These are phyloP conservation scores for Anthracocystis walkeri DNA, from an alignment of 1,284 basidiomycete genomes.

Conservation along the genomic window DNA sequence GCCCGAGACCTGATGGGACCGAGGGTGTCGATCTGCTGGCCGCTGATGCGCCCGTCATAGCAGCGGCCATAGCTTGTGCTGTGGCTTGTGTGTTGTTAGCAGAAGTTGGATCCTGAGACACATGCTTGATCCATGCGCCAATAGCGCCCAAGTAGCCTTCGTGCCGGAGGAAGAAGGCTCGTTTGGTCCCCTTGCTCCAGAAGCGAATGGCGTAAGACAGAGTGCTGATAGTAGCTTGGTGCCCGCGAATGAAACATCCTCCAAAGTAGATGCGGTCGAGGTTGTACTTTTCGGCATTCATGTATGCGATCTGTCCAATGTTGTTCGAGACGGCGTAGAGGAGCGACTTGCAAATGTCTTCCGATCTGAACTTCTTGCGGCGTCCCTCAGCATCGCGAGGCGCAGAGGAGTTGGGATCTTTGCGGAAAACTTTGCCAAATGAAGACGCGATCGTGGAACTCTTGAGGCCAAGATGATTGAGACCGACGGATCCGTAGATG, in stretches of 20 bases:
- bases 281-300: slow-evolving; percentile 99
- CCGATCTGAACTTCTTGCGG: slow-evolving; percentile 82
- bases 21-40: slow-evolving; percentile 29
- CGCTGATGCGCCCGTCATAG: slow-evolving; percentile 13
- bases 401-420: slow-evolving; percentile 69
- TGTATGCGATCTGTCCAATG: slow-evolving; percentile 99
- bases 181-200: slow-evolving; percentile 98
- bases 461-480: slow-evolving; percentile 79
- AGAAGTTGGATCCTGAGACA: slow-evolving; percentile 44
- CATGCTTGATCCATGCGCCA: slow-evolving; percentile 68
- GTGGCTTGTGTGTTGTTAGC: slow-evolving; percentile 15
- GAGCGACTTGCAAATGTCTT: slow-evolving; percentile 89
- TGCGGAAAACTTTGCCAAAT: slow-evolving; percentile 98
- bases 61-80: slow-evolving; percentile 34
- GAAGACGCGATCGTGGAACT: slow-evolving; percentile 97
- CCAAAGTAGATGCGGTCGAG: slow-evolving; percentile 98
- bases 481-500: slow-evolving; percentile 88
- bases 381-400: slow-evolving; percentile 47
- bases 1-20: slow-evolving; percentile 34
- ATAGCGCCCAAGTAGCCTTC: slow-evolving; percentile 92
- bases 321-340: slow-evolving; percentile 98
- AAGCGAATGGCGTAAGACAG: slow-evolving; percentile 99
- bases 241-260: slow-evolving; percentile 97
- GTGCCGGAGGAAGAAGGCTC: slow-evolving; percentile 94
- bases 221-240: slow-evolving; percentile 96